Conservation (phyloP, 768 basidiomycete species). For the Lactarius deliciosus region DNA sequence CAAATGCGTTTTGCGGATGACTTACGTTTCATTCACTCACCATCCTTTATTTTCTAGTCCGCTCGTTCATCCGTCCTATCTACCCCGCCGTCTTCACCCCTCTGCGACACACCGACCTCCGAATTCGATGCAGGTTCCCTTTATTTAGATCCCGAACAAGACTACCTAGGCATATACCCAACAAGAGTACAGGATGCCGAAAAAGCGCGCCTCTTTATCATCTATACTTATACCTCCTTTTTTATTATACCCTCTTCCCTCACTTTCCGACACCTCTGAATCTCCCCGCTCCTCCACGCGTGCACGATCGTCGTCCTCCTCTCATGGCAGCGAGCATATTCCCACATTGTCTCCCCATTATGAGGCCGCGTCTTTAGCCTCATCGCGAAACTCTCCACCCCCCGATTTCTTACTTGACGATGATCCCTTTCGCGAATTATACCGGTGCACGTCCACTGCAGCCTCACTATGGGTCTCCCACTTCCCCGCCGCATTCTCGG, state of each 20-base stretch:
- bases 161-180: conserved; percentile 15
- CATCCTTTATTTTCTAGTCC: conserved; percentile 8
- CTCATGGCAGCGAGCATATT: conserved; percentile 15
- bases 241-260: conserved; percentile 35
- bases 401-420: conserved; percentile 54
- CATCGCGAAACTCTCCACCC: conserved; percentile 35
- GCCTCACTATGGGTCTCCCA: conserved; percentile 24
- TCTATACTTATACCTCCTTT: conserved; percentile 52
- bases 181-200: conserved; percentile 40
- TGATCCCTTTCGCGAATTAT: conserved; percentile 74
- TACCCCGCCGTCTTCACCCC: conserved; percentile 3
- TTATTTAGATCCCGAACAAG: conserved; percentile 11
- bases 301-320: conserved; percentile 28
- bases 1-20: background rate
- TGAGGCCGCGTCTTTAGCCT: conserved; percentile 13
- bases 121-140: conserved; percentile 7
- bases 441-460: conserved; percentile 34
- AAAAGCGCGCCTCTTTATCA: conserved; percentile 55
- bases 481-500: conserved; percentile 21
- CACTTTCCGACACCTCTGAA: conserved; percentile 31
- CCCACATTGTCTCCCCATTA: conserved; percentile 13
- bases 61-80: conserved; percentile 10
- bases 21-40: conserved; percentile 5
- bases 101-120: conserved; percentile 11
- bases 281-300: conserved; percentile 31